Conservation (phyloP, 129 eudicot species). For the Flaveria linearis region DNA sequence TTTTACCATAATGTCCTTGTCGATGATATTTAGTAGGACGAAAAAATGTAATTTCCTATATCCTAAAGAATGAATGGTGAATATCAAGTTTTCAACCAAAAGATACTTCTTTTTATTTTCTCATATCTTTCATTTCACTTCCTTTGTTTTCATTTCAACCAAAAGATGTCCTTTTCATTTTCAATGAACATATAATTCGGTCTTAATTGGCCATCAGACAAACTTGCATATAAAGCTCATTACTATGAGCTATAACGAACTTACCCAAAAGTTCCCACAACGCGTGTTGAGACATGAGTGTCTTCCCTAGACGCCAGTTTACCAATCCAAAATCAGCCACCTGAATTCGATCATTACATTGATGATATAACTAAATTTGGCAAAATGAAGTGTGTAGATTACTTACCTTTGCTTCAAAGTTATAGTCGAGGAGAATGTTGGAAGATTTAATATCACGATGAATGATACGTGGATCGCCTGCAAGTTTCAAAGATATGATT, state of each 20-base stretch:
- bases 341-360: slow-evolving; percentile 35
- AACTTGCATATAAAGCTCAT: not conserved
- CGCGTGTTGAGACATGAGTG: slow-evolving; percentile 91
- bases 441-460: slow-evolving; percentile 94
- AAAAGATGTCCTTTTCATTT: no score
- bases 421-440: slow-evolving; percentile 72
- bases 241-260: slow-evolving; percentile 1
- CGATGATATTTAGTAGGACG: no score
- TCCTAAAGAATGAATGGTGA: no score
- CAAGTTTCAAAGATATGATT: slow-evolving; percentile 18
- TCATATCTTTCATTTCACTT: no score
- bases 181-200: not conserved
- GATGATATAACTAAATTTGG: slow-evolving; percentile 12
- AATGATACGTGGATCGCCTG: slow-evolving; percentile 82
- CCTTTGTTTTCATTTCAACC: no score
- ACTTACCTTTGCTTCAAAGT: slow-evolving; percentile 82
- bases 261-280: slow-evolving; percentile 97
- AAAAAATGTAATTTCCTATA: no score
- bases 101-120: no score
- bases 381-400: not conserved
- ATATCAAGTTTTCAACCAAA: no score
- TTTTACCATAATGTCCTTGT: no score
- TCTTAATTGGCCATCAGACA: not conserved
- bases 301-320: slow-evolving; percentile 66
- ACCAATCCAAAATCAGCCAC: slow-evolving; percentile 95